Evolutionary conservation across 2,329 filamentous ascomycete species (phyloP).

Genomic region (Macrophomina phaseolina): DNA sequence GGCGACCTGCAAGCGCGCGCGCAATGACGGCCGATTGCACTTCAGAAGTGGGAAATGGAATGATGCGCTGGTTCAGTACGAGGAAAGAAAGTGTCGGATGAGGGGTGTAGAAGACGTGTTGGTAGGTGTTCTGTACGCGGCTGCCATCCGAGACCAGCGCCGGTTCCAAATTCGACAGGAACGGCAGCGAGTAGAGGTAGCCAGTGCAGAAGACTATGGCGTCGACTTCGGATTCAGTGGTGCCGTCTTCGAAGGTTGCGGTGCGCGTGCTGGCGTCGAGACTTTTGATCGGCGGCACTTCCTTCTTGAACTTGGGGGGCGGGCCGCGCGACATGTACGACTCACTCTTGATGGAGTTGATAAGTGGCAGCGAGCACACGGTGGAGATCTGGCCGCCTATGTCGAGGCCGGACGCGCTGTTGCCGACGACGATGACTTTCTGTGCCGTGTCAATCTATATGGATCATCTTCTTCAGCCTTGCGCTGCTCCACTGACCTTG

Average conservation of each 20-base stretch:
- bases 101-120: slow-evolving; percentile 77
- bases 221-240: slow-evolving; percentile 71
- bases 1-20: slow-evolving; percentile 74
- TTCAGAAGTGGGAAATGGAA: slow-evolving; percentile 85
- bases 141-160: slow-evolving; percentile 71
- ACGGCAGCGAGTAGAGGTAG: slow-evolving; percentile 85
- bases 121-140: slow-evolving; percentile 73
- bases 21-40: slow-evolving; percentile 79
- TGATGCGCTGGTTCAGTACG: slow-evolving; percentile 77
- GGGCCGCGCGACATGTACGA: slow-evolving; percentile 50
- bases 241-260: slow-evolving; percentile 70
- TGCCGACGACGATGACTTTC: slow-evolving; percentile 84
- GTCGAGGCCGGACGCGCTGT: slow-evolving; percentile 82
- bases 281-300: slow-evolving; percentile 58
- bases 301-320: slow-evolving; percentile 59
- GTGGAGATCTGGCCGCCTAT: slow-evolving; percentile 76
- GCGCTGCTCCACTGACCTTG: slow-evolving; percentile 42
- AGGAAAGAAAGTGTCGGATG: slow-evolving; percentile 81
- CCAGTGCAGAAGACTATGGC: slow-evolving; percentile 86
- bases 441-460: slow-evolving; percentile 37
- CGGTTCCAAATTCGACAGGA: slow-evolving; percentile 56
- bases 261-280: slow-evolving; percentile 63
- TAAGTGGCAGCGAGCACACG: slow-evolving; percentile 64
- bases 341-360: slow-evolving; percentile 66
- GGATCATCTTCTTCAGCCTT: neutral